A percentile compares a stretch with the other conserved stretches of the same genome.
These are phyloP conservation scores for Allium fistulosum DNA, from an alignment of 106 monocot species.

Conservation along the genomic window DNA sequence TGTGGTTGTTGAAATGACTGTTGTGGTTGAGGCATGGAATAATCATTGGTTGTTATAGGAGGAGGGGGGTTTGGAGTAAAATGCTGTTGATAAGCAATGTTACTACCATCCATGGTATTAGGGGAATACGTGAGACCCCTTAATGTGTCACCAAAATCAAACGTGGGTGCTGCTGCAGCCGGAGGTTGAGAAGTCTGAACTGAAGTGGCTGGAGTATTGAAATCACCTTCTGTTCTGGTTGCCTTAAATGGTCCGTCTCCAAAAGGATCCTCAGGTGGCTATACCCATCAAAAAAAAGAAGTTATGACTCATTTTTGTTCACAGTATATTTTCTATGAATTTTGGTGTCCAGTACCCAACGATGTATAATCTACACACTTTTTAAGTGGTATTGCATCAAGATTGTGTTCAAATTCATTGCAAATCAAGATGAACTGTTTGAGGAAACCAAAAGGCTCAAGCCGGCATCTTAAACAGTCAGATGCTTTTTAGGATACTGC, in stretches of 20 bases:
- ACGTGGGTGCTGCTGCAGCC: slow-evolving; percentile 21
- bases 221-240: slow-evolving; percentile 23
- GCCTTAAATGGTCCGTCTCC: slow-evolving; percentile 80
- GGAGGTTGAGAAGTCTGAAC: background rate
- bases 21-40: background rate
- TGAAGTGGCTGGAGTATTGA: slow-evolving; percentile 13
- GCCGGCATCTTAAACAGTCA: no score
- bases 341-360: no score
- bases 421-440: no score
- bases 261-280: slow-evolving; percentile 73
- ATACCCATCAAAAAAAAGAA: slow-evolving; percentile 1
- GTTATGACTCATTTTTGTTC: background rate
- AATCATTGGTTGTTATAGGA: slow-evolving; percentile 3
- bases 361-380: no score
- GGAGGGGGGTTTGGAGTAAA: slow-evolving; percentile 6
- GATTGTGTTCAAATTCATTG: no score
- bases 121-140: slow-evolving; percentile 31
- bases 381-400: no score
- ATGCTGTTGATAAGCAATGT: slow-evolving; percentile 21
- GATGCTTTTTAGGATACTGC: no score
- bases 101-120: slow-evolving; percentile 5
- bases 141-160: slow-evolving; percentile 62
- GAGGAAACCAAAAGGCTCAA: no score
- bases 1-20: no score
- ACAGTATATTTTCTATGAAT: background rate